Evolutionary conservation across 805 yeast species (phyloP).

Genomic region (Saccharomycopsis javanensis): DNA sequence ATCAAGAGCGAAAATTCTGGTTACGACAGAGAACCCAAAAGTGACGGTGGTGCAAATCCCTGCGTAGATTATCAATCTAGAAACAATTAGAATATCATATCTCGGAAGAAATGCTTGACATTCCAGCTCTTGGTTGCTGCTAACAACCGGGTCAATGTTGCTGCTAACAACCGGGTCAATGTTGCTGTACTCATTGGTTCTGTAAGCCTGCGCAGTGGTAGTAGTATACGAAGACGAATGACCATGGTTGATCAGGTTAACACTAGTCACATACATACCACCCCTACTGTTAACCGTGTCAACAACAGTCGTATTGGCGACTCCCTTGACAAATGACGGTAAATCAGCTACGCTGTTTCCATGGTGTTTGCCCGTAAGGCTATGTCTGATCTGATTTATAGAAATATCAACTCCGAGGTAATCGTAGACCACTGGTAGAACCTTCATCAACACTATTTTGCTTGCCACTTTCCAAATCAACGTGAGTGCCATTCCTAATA

Average conservation of each 20-base stretch:
- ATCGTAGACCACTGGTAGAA: constrained; percentile 52
- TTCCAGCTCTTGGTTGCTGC: constrained; percentile 17
- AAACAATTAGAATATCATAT: constrained; percentile 67
- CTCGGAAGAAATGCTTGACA: constrained; percentile 49
- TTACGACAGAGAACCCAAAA: constrained; percentile 25
- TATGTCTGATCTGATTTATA: constrained; percentile 28
- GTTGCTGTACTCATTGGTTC: no score
- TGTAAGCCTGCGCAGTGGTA: no score
- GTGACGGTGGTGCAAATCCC: constrained; percentile 61
- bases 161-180: no score
- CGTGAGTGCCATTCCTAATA: constrained; percentile 53
- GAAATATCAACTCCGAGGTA: constrained; percentile 31
- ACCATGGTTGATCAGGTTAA: not conserved
- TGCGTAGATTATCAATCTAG: constrained; percentile 68
- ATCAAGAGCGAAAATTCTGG: constrained; percentile 15
- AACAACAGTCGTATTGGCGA: constrained; percentile 9
- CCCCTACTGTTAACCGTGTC: not conserved
- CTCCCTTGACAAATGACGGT: not conserved
- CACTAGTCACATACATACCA: not conserved
- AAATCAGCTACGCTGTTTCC: constrained; percentile 20
- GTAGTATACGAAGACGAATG: no score
- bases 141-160: no score
- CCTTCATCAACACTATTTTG: constrained; percentile 51
- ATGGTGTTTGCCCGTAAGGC: constrained; percentile 27
- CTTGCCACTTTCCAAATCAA: constrained; percentile 65